Evolutionary conservation across 1,284 basidiomycete species (phyloP), one percentile per base, ranked within the genome.

Genomic region (Anthracocystis panici-leucophaei): DNA sequence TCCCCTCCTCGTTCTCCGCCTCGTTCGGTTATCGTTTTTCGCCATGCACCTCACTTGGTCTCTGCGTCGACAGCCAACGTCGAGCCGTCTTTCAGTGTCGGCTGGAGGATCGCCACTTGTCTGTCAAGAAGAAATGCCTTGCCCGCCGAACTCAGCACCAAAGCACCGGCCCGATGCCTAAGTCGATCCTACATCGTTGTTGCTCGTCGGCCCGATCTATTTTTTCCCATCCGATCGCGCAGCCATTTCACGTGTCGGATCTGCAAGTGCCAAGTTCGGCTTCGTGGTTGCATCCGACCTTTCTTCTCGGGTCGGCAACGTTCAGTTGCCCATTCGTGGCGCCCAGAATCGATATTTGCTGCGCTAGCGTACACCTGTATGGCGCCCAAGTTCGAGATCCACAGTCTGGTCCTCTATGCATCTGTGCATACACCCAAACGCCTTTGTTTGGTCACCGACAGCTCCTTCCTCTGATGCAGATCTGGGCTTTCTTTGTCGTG

Each of bases 201-300:
- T 5, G 16, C 16, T 25, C 18, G 6, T 38, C 12, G 12, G 35
- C 33, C 51, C 51, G 51, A 52, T 52, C 23, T 12, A 21, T 14
- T 40, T 7, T 7, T 27, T 23, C 23, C 46, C 46, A 27, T 16
- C 38, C 25, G 35, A 53, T 53, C 49, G 46, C 49, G 46, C 46
- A 18, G 46, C 46, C 46, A 50, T 42, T 33, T 29, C 46, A 51
- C 53, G 40, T 61, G 59, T 51, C 35, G 33, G 50, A 51, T 51
- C 50, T 31, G 20, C 4, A 14, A 21, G 23, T 29, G 33, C 51
- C 18, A 25, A 23, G 21, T 38, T 38, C 50, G 41, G 25, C 23
- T n/a, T 41, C 5, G 20, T n/a, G 27, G 16, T 66, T 45, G 49
- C 10, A 14, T n/a, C 46, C 35, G 35, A 38, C 35, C 12, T 53